Percentiles rank a stretch among this genome's conserved stretches.
These are phyloP conservation scores for Orbilia blumenaviensis DNA, from an alignment of 2,329 filamentous ascomycete species.

Conservation along the genomic window DNA sequence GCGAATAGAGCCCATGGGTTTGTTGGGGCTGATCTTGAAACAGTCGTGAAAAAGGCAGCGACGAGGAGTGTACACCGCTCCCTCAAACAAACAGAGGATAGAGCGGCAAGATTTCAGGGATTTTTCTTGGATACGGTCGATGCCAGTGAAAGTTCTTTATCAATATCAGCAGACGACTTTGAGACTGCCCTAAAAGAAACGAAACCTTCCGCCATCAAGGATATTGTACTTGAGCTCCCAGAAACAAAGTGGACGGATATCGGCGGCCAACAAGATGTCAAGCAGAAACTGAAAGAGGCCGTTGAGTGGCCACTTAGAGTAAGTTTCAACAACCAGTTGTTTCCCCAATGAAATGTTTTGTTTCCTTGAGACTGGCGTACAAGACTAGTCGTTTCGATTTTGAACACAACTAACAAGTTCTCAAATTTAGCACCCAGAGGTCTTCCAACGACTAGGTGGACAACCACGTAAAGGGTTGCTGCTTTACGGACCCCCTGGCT, in stretches of 20 bases:
- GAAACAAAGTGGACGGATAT: conserved; percentile 73
- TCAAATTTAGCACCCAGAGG: conserved; percentile 56
- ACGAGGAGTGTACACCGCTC: conserved; percentile 48
- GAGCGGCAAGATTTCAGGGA: conserved; percentile 19
- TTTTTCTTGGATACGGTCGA: conserved; percentile 47
- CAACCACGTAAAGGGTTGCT: conserved; percentile 71
- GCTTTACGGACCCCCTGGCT: conserved; percentile 74
- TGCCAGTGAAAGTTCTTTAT: conserved; percentile 13
- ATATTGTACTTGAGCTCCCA: conserved; percentile 73
- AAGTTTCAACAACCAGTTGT: background rate
- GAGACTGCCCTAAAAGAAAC: conserved; percentile 67
- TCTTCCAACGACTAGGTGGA: conserved; percentile 57
- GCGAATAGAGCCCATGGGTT: conserved; percentile 57
- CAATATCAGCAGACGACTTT: conserved; percentile 62
- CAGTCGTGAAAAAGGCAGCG: conserved; percentile 54
- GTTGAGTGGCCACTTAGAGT: conserved; percentile 58
- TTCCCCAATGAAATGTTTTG: too few relatives aligned
- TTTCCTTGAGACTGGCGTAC: too few relatives aligned
- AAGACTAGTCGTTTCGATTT: too few relatives aligned
- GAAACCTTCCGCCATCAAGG: conserved; percentile 72
- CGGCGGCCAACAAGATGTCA: conserved; percentile 71
- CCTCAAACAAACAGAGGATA: background rate
- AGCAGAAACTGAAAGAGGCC: conserved; percentile 60
- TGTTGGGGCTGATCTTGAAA: conserved; percentile 57
- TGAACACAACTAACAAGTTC: background rate